Conservation (phyloP, 306 rosid genomes). For the Prunus campanulata region DNA sequence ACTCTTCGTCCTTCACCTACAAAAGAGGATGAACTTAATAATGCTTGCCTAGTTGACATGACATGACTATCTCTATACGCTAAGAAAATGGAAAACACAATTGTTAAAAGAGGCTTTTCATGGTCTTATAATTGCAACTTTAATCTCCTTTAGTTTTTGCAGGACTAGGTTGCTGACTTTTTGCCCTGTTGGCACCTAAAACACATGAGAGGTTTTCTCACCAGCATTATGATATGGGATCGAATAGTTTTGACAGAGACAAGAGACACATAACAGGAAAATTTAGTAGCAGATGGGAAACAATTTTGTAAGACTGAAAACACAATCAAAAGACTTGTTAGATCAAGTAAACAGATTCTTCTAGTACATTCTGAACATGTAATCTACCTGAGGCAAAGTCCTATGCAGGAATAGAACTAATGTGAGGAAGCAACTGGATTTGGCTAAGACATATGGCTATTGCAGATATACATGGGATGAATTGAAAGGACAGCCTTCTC, state of each 20-base stretch:
- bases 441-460: constrained; percentile 2
- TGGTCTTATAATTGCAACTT: constrained; percentile 9
- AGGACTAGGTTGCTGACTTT: neutral
- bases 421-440: neutral
- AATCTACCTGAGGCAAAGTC: neutral
- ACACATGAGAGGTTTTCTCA: too few relatives aligned
- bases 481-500: constrained; percentile 8
- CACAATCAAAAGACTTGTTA: too few relatives aligned
- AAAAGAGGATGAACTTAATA: neutral
- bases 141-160: neutral
- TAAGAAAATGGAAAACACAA: neutral
- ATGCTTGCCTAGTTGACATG: neutral
- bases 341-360: too few relatives aligned
- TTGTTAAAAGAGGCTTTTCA: neutral
- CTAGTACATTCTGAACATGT: too few relatives aligned
- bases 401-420: neutral
- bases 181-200: neutral
- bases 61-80: neutral
- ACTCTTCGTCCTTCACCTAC: neutral
- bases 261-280: too few relatives aligned
- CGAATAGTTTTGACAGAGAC: too few relatives aligned
- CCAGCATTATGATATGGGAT: too few relatives aligned
- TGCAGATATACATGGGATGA: neutral
- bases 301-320: too few relatives aligned
- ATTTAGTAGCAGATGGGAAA: too few relatives aligned